Conservation (phyloP, 768 basidiomycete species). For the Omphalotus guepiniiformis region DNA sequence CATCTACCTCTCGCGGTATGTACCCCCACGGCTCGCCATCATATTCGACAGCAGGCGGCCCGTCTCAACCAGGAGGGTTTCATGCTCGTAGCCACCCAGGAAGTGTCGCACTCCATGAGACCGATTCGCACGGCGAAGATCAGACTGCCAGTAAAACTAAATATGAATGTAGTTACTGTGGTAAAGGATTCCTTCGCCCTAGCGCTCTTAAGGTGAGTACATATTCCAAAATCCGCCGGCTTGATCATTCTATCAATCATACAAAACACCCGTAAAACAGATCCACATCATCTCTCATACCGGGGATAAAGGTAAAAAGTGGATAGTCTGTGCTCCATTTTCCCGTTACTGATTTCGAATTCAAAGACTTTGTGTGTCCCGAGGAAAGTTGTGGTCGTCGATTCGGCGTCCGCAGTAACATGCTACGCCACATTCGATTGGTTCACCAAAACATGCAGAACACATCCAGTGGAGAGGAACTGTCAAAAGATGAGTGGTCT, state of each 20-base stretch:
- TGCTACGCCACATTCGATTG: constrained; percentile 54
- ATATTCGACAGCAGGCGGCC: not conserved
- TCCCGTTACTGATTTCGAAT: not conserved
- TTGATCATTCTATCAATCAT: constrained; percentile 1
- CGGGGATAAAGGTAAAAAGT: constrained; percentile 49
- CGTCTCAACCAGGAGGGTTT: not conserved
- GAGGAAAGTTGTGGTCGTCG: constrained; percentile 50
- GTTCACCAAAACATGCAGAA: constrained; percentile 29
- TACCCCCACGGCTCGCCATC: not conserved
- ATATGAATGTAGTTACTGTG: constrained; percentile 52
- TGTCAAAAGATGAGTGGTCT: constrained; percentile 12
- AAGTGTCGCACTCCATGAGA: not conserved
- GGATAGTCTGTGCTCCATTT: constrained; percentile 9
- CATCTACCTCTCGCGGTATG: no score
- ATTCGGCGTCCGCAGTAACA: constrained; percentile 59
- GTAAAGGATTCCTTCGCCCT: constrained; percentile 52
- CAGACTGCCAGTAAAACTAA: constrained; percentile 22
- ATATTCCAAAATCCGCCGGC: not conserved
- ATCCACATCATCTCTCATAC: constrained; percentile 58
- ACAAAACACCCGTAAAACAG: no score
- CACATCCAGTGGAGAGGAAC: constrained; percentile 6
- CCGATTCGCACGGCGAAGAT: not conserved
- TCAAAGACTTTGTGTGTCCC: constrained; percentile 50
- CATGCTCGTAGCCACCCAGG: not conserved
- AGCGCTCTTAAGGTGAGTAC: constrained; percentile 51